Percentiles rank a stretch among this genome's conserved stretches.
Conservation (phyloP, 257 asterid genomes). For the Marsdenia floribunda region DNA sequence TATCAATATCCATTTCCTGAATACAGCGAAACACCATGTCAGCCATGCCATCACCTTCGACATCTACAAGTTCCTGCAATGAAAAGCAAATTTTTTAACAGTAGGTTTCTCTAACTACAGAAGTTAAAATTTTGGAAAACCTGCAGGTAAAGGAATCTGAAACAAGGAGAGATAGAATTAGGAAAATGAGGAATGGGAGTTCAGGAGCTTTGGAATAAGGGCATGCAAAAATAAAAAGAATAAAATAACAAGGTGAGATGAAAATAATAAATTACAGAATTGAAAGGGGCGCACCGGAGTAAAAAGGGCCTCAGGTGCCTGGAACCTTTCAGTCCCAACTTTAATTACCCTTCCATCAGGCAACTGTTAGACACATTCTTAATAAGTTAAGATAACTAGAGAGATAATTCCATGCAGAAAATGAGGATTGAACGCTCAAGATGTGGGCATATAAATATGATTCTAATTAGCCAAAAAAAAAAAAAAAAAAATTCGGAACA, state of each 20-base stretch:
- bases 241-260: background rate
- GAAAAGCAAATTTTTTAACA: conserved; percentile 1
- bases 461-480: background rate
- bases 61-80: conserved; percentile 90
- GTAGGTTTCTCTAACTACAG: background rate
- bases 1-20: conserved; percentile 99
- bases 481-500: background rate
- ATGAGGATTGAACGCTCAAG: background rate
- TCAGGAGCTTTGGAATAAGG: background rate
- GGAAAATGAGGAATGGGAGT: background rate
- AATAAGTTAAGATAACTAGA: conserved; percentile 5
- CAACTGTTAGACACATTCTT: conserved; percentile 41
- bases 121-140: background rate
- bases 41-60: conserved; percentile 99
- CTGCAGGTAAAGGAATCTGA: background rate
- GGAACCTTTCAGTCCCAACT: conserved; percentile 95
- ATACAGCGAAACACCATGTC: conserved; percentile 98
- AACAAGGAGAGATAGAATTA: background rate
- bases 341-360: conserved; percentile 98
- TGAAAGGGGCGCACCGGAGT: conserved; percentile 66
- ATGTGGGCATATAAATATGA: background rate
- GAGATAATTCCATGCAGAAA: background rate
- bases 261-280: conserved; percentile 4
- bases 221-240: background rate
- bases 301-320: conserved; percentile 97